phyloP scores from a whole-genome alignment of 495 filamentous ascomycete genomes.

The Clavariopsis aquatica region DNA sequence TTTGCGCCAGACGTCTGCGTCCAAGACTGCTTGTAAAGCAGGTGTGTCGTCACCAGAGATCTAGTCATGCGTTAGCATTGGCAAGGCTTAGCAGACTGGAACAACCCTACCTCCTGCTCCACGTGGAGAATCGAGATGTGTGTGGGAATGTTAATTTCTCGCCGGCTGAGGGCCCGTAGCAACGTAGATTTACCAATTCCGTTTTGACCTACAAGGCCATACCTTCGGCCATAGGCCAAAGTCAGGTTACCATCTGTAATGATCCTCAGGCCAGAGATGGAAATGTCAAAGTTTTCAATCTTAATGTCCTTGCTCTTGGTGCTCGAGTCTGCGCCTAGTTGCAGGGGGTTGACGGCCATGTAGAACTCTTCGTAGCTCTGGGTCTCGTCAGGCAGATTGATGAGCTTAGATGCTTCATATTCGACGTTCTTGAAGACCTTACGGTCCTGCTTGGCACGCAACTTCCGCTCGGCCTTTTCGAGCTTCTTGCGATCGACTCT shows the following conservation, averaged over 20 bases:
- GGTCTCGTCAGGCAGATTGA: constrained; percentile 78
- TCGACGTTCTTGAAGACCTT: constrained; percentile 97
- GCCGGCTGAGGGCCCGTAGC: constrained; percentile 82
- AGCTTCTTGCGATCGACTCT: constrained; percentile 98
- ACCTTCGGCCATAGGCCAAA: constrained; percentile 88
- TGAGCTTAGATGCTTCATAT: constrained; percentile 90
- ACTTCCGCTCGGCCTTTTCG: constrained; percentile 97
- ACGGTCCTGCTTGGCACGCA: constrained; percentile 96
- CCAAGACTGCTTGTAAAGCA: constrained; percentile 90
- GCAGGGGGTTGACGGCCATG: constrained; percentile 97
- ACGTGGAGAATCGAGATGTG: constrained; percentile 99
- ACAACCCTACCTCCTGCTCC: constrained; percentile 79
- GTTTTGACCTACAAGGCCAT: constrained; percentile 98
- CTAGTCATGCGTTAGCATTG: constrained; percentile 47
- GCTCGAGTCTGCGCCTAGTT: constrained; percentile 67
- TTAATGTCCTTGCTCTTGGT: constrained; percentile 99
- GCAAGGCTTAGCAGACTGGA: background rate
- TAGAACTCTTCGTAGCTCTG: constrained; percentile 99
- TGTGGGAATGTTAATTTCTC: constrained; percentile 91
- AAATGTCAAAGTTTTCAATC: constrained; percentile 90
- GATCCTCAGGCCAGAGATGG: constrained; percentile 86
- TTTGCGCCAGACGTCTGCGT: constrained; percentile 99
- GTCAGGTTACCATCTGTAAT: constrained; percentile 86
- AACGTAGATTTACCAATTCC: constrained; percentile 99
- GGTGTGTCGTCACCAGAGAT: constrained; percentile 96